These are phyloP conservation scores for Ogataea wickerhamii DNA, from an alignment of 805 yeast genomes.

Conservation along the genomic window DNA sequence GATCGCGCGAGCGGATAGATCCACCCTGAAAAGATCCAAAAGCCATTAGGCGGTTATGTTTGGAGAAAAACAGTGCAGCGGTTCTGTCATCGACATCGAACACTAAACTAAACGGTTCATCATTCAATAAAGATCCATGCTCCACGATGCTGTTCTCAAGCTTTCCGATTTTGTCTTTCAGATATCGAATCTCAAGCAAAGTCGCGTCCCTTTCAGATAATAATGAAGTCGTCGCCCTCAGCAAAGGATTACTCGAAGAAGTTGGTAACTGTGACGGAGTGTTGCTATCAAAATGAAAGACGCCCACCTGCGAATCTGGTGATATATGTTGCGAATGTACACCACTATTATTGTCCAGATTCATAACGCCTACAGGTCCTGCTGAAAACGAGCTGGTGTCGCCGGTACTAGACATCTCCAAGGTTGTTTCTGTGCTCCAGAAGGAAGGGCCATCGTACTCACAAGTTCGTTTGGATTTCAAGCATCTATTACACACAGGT, in stretches of 20 bases:
- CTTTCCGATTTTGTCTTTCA: slow-evolving; percentile 4
- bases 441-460: slow-evolving; percentile 22
- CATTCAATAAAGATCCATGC: slow-evolving; percentile 1
- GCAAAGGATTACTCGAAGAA: neutral
- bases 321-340: neutral
- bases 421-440: too few relatives aligned
- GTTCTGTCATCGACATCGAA: slow-evolving; percentile 8
- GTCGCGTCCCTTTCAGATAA: slow-evolving; percentile 2
- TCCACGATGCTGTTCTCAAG: slow-evolving; percentile 8
- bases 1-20: slow-evolving; percentile 18
- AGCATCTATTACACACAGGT: slow-evolving; percentile 22
- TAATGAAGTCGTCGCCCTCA: neutral
- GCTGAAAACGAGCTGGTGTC: too few relatives aligned
- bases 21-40: slow-evolving; percentile 16
- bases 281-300: neutral
- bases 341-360: neutral
- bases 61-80: slow-evolving; percentile 14
- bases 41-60: slow-evolving; percentile 17
- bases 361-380: slow-evolving; percentile 1
- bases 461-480: slow-evolving; percentile 14
- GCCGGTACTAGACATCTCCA: too few relatives aligned
- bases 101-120: slow-evolving; percentile 10
- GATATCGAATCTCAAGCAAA: slow-evolving; percentile 7
- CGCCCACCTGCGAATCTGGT: neutral
- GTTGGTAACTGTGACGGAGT: neutral